Conservation (phyloP, 768 basidiomycete genomes). For the Pleurotus sapidus region DNA sequence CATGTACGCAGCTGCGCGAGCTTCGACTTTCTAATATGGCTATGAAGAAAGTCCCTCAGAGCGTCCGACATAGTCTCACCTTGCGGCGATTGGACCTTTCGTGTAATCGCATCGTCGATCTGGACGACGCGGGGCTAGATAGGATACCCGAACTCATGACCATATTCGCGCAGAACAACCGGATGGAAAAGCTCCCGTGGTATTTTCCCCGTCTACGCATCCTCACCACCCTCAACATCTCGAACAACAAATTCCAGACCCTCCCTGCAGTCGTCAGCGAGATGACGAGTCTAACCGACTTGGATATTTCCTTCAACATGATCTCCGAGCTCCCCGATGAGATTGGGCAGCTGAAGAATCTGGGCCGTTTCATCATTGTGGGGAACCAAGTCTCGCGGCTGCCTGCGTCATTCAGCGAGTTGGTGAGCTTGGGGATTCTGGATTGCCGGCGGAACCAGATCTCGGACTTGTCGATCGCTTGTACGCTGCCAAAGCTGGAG, state of each 20-base stretch:
- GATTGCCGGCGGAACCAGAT: slow-evolving; percentile 89
- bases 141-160: slow-evolving; percentile 65
- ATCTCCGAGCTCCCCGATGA: slow-evolving; percentile 79
- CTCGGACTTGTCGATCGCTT: slow-evolving; percentile 66
- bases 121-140: slow-evolving; percentile 84
- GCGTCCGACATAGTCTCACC: slow-evolving; percentile 69
- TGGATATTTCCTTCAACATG: slow-evolving; percentile 95
- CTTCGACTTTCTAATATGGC: slow-evolving; percentile 89
- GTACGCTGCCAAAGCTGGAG: slow-evolving; percentile 66
- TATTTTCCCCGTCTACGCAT: slow-evolving; percentile 74
- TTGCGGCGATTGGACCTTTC: slow-evolving; percentile 85
- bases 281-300: slow-evolving; percentile 70
- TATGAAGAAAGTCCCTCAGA: slow-evolving; percentile 89
- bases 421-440: slow-evolving; percentile 63
- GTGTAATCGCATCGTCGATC: slow-evolving; percentile 85
- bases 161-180: slow-evolving; percentile 86
- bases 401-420: slow-evolving; percentile 53
- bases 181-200: slow-evolving; percentile 82
- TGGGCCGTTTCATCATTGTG: slow-evolving; percentile 78
- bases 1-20: slow-evolving; percentile 79
- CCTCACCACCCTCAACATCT: slow-evolving; percentile 83
- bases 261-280: slow-evolving; percentile 76
- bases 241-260: slow-evolving; percentile 87
- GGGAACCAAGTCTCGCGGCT: slow-evolving; percentile 79
- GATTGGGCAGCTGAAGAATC: slow-evolving; percentile 62